Evolutionary conservation across 2,329 filamentous ascomycete species (phyloP).

Genomic region (Cladosporium halotolerans): DNA sequence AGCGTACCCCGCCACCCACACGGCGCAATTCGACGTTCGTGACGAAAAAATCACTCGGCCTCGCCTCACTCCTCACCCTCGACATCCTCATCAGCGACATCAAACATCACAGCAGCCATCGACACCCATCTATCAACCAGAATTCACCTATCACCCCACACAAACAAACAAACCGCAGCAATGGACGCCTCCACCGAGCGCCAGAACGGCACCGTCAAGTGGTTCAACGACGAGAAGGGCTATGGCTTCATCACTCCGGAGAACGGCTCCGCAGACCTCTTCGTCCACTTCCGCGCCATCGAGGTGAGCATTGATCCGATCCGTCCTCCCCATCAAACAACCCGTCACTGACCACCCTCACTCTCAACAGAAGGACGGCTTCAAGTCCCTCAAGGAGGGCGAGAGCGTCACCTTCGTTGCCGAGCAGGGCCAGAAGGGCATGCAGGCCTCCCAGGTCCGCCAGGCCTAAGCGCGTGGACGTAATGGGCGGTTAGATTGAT

Average conservation of each 20-base stretch:
- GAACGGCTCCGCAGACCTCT: slow-evolving; percentile 13
- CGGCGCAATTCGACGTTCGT: background rate
- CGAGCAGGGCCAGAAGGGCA: slow-evolving; percentile 13
- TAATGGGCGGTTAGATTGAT: too few species aligned
- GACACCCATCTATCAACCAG: background rate
- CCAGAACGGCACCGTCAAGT: slow-evolving; percentile 13
- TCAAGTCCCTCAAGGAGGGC: slow-evolving; percentile 12
- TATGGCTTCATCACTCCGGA: slow-evolving; percentile 13
- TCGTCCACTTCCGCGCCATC: slow-evolving; percentile 14
- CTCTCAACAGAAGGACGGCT: slow-evolving; percentile 6
- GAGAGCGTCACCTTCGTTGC: slow-evolving; percentile 11
- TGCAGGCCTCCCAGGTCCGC: slow-evolving; percentile 11
- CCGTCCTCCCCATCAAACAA: background rate
- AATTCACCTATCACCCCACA: background rate
- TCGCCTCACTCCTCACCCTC: background rate
- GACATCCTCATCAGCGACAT: too few species aligned
- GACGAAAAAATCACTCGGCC: slow-evolving; percentile 1
- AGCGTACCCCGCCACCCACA: slow-evolving; percentile 1
- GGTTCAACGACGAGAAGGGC: slow-evolving; percentile 13
- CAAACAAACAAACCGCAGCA: background rate
- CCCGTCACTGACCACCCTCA: background rate
- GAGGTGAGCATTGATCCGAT: slow-evolving; percentile 2
- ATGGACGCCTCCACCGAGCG: slow-evolving; percentile 10
- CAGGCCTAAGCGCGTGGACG: too few species aligned
- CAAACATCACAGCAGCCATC: background rate